Percentiles rank a stretch among this genome's conserved stretches.
phyloP scores from a whole-genome alignment of 345 rosid species.

The Limnanthes douglasii region DNA sequence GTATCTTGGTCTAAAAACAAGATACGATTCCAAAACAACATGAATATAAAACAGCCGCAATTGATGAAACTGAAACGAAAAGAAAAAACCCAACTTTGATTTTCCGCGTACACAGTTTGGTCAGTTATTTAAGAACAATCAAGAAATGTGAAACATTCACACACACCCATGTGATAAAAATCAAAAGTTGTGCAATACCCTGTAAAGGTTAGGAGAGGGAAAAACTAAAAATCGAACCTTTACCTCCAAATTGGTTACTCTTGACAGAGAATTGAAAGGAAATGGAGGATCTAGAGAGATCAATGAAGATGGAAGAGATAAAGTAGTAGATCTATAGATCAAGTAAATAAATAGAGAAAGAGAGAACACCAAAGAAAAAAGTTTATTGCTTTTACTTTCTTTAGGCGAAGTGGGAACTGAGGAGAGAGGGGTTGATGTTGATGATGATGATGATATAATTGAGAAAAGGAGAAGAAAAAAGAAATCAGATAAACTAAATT shows the following conservation, averaged over 20 bases:
- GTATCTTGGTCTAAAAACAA: no score
- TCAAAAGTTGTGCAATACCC: no score
- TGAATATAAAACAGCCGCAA: conserved; percentile 7
- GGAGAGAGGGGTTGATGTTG: neutral
- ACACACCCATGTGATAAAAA: no score
- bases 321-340: conserved; percentile 44
- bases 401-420: neutral
- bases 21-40: no score
- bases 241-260: conserved; percentile 18
- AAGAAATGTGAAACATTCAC: no score
- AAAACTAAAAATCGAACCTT: conserved; percentile 5
- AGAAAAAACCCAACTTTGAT: conserved; percentile 16
- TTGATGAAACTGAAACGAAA: conserved; percentile 8
- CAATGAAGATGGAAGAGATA: conserved; percentile 2
- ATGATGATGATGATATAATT: neutral
- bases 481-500: conserved; percentile 3
- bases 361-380: neutral
- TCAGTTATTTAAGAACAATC: no score
- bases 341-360: conserved; percentile 10
- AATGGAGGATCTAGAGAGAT: conserved; percentile 16
- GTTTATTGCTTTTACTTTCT: conserved; percentile 5
- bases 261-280: conserved; percentile 2
- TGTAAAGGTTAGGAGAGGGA: conserved; percentile 1
- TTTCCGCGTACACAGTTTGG: conserved; percentile 3
- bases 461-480: conserved; percentile 6